phyloP scores from a whole-genome alignment of 495 filamentous ascomycete genomes.

The Hypoxylon crocopeplum region DNA sequence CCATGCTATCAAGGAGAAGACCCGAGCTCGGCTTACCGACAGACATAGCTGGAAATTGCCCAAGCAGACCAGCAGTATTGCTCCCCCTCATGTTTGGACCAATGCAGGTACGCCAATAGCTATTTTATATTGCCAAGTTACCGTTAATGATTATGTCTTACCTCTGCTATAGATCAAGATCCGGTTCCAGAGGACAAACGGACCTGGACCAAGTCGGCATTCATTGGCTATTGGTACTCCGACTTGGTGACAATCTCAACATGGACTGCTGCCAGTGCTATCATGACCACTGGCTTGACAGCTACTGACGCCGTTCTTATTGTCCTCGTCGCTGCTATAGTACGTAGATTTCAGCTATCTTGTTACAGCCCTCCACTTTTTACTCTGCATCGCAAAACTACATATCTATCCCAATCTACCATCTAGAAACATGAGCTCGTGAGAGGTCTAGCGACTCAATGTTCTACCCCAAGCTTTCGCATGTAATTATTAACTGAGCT shows the following conservation, averaged over 20 bases:
- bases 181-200: constrained; percentile 39
- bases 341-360: constrained; percentile 9
- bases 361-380: too few relatives aligned
- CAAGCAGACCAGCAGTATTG: constrained; percentile 43
- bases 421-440: too few relatives aligned
- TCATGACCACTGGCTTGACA: constrained; percentile 38
- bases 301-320: constrained; percentile 39
- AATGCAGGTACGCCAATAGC: constrained; percentile 33
- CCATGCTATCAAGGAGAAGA: constrained; percentile 31
- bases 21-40: constrained; percentile 28
- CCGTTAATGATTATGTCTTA: neutral
- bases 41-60: constrained; percentile 40
- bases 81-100: constrained; percentile 40
- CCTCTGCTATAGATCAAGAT: constrained; percentile 37
- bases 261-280: constrained; percentile 36
- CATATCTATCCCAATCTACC: too few relatives aligned
- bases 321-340: constrained; percentile 37
- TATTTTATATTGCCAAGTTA: neutral
- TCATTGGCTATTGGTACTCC: constrained; percentile 44
- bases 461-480: too few relatives aligned
- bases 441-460: too few relatives aligned
- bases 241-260: constrained; percentile 43
- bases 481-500: too few relatives aligned
- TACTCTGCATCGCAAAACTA: too few relatives aligned
- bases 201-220: constrained; percentile 41